Evolutionary conservation across 208 protist genomes (phyloP).

Genomic region (Trypanosoma cruzi): DNA sequence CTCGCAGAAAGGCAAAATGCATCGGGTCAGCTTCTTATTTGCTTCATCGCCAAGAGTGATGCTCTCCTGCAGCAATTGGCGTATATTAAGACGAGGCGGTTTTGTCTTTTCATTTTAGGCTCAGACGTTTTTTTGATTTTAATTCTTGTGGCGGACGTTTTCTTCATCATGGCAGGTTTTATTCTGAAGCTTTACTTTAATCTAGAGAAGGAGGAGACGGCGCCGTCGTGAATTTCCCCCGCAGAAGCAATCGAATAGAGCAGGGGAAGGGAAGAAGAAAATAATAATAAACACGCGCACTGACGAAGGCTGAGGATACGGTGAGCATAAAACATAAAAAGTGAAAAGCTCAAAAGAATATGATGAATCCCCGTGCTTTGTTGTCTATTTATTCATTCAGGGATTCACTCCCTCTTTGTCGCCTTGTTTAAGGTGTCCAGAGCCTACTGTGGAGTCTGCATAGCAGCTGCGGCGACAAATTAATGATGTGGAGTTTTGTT

Average conservation of each 20-base stretch:
- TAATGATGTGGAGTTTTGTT: too few species aligned
- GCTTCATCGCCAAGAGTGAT: constrained; percentile 65
- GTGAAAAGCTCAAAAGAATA: too few species aligned
- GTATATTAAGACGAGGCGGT: constrained; percentile 56
- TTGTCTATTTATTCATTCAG: too few species aligned
- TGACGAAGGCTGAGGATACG: too few species aligned
- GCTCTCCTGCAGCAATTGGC: constrained; percentile 65
- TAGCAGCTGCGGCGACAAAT: too few species aligned
- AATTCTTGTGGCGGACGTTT: constrained; percentile 60
- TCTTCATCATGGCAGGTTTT: constrained; percentile 55
- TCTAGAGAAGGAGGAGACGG: constrained; percentile 10
- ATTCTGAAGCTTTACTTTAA: constrained; percentile 64
- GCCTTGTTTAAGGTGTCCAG: too few species aligned
- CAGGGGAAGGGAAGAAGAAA: neutral
- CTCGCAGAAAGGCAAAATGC: constrained; percentile 59
- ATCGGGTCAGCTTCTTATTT: constrained; percentile 48
- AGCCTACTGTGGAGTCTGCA: too few species aligned
- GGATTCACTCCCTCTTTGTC: too few species aligned
- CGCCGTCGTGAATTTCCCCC: neutral
- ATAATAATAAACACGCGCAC: neutral
- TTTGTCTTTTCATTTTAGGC: constrained; percentile 74
- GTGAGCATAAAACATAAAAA: too few species aligned
- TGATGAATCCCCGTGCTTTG: too few species aligned
- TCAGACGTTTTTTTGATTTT: constrained; percentile 80
- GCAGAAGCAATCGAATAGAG: neutral